Percentiles rank a stretch among this genome's conserved stretches.
Conservation (phyloP, 164 flowering plant genomes). For the Sedum album region DNA sequence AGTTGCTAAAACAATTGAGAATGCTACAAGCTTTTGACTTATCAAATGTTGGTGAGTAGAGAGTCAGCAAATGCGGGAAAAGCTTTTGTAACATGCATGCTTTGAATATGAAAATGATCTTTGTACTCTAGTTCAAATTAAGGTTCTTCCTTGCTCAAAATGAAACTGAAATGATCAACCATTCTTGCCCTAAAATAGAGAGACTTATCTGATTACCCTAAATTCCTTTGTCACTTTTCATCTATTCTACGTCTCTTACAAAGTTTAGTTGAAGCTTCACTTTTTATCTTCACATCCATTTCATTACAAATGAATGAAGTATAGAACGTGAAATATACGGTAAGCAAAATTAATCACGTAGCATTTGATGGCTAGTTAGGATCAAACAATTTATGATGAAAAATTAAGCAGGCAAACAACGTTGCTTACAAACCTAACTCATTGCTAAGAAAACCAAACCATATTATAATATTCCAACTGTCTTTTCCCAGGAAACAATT, state of each 20-base stretch:
- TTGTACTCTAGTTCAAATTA: background rate
- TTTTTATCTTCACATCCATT: background rate
- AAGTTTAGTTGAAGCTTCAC: background rate
- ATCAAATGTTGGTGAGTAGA: background rate
- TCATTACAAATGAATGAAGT: too few relatives aligned
- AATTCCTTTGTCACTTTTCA: background rate
- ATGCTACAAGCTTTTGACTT: background rate
- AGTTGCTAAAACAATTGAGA: background rate
- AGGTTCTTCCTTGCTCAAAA: background rate
- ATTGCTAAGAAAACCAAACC: background rate
- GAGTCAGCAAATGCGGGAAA: constrained; percentile 8
- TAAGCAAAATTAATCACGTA: background rate
- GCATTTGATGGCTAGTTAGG: background rate
- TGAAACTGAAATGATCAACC: background rate
- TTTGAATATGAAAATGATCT: background rate
- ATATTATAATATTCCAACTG: background rate
- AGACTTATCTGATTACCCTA: background rate
- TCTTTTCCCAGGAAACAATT: background rate
- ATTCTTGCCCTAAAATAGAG: background rate
- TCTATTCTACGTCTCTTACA: background rate
- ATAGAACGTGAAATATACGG: background rate
- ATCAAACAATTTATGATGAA: background rate
- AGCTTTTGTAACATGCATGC: background rate
- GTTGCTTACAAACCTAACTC: background rate
- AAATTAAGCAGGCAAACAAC: background rate